phyloP scores from a whole-genome alignment of 2,329 filamentous ascomycete genomes.

The Fusarium sp. region DNA sequence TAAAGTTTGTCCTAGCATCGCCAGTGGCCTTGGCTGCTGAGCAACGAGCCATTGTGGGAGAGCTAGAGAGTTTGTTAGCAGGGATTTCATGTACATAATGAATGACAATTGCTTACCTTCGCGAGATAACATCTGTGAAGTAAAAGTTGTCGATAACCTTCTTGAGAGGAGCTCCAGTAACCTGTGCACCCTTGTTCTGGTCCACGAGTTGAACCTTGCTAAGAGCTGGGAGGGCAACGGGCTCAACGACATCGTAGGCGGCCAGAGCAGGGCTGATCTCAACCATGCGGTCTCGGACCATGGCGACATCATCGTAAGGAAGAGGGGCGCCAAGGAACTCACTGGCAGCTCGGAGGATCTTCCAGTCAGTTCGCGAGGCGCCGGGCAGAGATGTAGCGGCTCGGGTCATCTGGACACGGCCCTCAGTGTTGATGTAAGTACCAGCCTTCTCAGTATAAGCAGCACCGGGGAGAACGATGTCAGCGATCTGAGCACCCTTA shows the following conservation, averaged over 20 bases:
- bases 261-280: conserved; percentile 93
- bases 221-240: conserved; percentile 76
- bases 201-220: conserved; percentile 96
- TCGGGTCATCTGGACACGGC: conserved; percentile 92
- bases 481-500: conserved; percentile 89
- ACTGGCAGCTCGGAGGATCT: conserved; percentile 92
- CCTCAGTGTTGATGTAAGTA: conserved; percentile 98
- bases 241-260: conserved; percentile 91
- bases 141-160: conserved; percentile 96
- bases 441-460: conserved; percentile 97
- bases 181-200: conserved; percentile 88
- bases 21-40: conserved; percentile 89
- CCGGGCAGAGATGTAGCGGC: conserved; percentile 90
- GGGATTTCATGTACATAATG: conserved; percentile 8
- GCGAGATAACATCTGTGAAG: conserved; percentile 96
- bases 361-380: conserved; percentile 96
- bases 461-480: conserved; percentile 91
- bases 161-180: conserved; percentile 79
- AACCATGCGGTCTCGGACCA: conserved; percentile 90
- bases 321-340: conserved; percentile 91
- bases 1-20: conserved; percentile 81
- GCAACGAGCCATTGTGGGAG: conserved; percentile 97
- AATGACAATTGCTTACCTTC: conserved; percentile 74
- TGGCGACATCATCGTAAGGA: conserved; percentile 92
- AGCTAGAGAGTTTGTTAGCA: conserved; percentile 66